Percentiles rank a stretch among this genome's conserved stretches.
Evolutionary conservation across 495 filamentous ascomycete genomes (phyloP).

Genomic region (Neurospora sp.): DNA sequence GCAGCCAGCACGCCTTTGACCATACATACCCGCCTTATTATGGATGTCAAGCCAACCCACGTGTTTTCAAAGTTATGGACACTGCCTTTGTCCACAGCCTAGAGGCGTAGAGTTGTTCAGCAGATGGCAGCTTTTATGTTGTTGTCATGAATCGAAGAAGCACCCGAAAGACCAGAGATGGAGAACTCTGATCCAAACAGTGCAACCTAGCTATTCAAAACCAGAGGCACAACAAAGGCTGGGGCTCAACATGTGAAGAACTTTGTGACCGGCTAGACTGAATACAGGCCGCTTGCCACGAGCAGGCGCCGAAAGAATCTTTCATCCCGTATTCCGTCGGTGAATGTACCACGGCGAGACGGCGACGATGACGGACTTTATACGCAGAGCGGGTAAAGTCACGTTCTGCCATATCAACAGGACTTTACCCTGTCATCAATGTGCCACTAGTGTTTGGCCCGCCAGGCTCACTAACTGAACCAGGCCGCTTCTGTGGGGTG

Average conservation of each 20-base stretch:
- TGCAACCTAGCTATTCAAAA: neutral
- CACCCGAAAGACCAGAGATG: neutral
- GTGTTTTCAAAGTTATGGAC: neutral
- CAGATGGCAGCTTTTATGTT: neutral
- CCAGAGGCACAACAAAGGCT: neutral
- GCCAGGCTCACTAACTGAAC: neutral
- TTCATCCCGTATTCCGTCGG: neutral
- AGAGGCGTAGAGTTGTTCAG: neutral
- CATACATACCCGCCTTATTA: neutral
- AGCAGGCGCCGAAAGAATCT: neutral
- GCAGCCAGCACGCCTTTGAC: neutral
- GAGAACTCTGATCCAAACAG: neutral
- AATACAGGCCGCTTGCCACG: neutral
- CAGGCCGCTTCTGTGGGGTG: neutral
- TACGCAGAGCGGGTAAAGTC: neutral
- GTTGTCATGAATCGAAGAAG: neutral
- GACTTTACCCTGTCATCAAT: neutral
- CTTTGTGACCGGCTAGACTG: neutral
- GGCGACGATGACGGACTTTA: neutral
- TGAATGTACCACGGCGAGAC: neutral
- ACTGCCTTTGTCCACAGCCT: neutral
- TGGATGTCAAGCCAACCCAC: neutral
- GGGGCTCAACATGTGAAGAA: neutral
- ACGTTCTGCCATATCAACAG: neutral
- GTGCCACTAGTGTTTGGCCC: neutral